Base-by-base conservation (phyloP, 2,329 filamentous ascomycete genomes). In the Ceratocystis alfenasii region DNA sequence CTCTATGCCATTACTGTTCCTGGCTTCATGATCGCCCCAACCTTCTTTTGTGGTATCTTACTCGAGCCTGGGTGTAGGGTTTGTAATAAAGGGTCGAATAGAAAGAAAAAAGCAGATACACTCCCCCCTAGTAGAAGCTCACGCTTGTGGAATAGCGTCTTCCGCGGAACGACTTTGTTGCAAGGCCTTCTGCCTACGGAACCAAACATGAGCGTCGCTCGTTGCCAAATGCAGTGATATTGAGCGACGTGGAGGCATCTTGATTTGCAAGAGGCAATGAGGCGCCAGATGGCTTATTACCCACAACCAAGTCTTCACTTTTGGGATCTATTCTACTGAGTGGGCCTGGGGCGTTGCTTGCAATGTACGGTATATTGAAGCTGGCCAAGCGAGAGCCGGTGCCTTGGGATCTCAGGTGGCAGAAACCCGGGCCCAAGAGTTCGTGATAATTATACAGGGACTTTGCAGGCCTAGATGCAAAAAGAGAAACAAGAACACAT, bases 381-480 rank as follows among this genome's bases (percentile, higher is more conserved):
- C 12, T 59, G 15, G 28, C 1, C 7, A 59, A 33, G 53, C 53
- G 53, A 59, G 53, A 59, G 53, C 53, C 53, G 53, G 15, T 59
- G 28, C 53, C 53, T 59, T 36, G 53, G 53, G 53, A 30, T 59
- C 33, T 59, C 53, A 59, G 53, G 53, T 59, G 53, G 53, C 7
- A 33, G 53, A 33, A 12, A 36, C 2, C 33, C 36, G 8, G 36
- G 10, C 36, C 36, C 10, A 36, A 12, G 8, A 36, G 10, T 36
- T 36, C 8, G 36, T 12, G 36, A 36, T 36, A 12, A 12, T 36
- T 4, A 36, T 36, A 12, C 36, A 36, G 36, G 36, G 36, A 12
- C 8, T 36, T 36, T 3, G 36, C 36, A 12, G 36, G 8, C 33
- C 36, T 12, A 20, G 53, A 17, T 6, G 48, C 45, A 7, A 20